Conservation (phyloP, 352 stramenopile species). For the Thalassiosira hispida region DNA sequence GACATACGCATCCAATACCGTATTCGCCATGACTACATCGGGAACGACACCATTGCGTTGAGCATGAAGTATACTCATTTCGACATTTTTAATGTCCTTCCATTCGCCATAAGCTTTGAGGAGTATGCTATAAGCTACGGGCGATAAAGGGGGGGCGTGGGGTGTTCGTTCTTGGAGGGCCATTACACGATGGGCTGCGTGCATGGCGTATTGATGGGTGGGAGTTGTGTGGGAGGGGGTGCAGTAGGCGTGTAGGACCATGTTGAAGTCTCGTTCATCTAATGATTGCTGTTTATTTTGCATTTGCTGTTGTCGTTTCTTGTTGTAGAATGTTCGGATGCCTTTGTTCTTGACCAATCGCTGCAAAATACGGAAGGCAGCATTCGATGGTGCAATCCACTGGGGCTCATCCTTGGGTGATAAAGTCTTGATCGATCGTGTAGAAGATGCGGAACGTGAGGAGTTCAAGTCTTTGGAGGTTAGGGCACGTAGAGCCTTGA, state of each 20-base stretch:
- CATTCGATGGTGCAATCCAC: constrained; percentile 44
- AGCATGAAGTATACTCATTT: constrained; percentile 60
- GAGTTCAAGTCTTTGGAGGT: constrained; percentile 44
- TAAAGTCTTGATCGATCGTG: constrained; percentile 9
- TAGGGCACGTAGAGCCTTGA: constrained; percentile 62
- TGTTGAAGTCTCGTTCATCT: constrained; percentile 79
- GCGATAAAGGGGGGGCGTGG: constrained; percentile 63
- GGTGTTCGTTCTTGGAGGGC: constrained; percentile 70
- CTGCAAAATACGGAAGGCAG: constrained; percentile 77
- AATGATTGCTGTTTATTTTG: constrained; percentile 25
- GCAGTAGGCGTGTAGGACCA: constrained; percentile 73
- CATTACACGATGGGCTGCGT: constrained; percentile 70
- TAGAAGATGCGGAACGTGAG: constrained; percentile 15
- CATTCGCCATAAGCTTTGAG: constrained; percentile 73
- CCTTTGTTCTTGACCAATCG: constrained; percentile 65
- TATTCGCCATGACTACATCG: constrained; percentile 77
- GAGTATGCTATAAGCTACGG: constrained; percentile 79
- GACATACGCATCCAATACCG: constrained; percentile 77
- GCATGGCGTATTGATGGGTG: constrained; percentile 40
- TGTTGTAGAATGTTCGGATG: constrained; percentile 37
- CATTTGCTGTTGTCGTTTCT: constrained; percentile 9
- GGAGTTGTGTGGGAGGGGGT: background rate
- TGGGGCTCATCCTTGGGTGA: background rate
- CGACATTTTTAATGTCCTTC: constrained; percentile 69
- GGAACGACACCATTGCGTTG: constrained; percentile 54